These are phyloP conservation scores for Halteria grandinella DNA, from an alignment of 73 alveolate genomes.

Conservation along the genomic window DNA sequence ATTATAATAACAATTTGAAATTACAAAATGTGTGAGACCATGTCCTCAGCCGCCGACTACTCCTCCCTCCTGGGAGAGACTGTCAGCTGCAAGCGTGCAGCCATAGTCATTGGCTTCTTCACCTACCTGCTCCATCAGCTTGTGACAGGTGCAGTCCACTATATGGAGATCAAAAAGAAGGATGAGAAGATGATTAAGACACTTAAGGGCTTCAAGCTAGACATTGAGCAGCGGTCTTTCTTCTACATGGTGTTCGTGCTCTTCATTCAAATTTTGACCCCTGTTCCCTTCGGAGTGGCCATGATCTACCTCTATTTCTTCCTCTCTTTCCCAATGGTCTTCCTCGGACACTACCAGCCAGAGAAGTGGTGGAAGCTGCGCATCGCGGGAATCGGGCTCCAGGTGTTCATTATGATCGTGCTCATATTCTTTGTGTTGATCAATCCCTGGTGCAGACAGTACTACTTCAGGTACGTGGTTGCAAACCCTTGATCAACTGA, in stretches of 20 bases:
- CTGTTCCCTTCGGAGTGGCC: conserved; percentile 42
- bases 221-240: conserved; percentile 17
- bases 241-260: conserved; percentile 1
- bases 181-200: neutral
- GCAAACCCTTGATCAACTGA: too few relatives aligned
- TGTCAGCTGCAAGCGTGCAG: conserved; percentile 31
- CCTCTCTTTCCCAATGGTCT: neutral
- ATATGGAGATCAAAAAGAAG: conserved; percentile 7
- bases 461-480: conserved; percentile 36
- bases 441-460: conserved; percentile 53
- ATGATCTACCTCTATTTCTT: conserved; percentile 29
- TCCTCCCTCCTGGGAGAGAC: conserved; percentile 13
- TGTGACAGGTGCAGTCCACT: neutral
- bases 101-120: conserved; percentile 32
- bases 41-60: conserved; percentile 9
- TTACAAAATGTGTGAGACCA: conserved; percentile 29
- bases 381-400: neutral
- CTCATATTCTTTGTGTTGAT: conserved; percentile 37
- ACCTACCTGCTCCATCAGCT: neutral
- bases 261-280: conserved; percentile 27
- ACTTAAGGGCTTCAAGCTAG: conserved; percentile 2
- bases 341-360: conserved; percentile 7
- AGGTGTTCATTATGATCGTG: neutral
- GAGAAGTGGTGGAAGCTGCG: conserved; percentile 26
- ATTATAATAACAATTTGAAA: neutral